Evolutionary conservation across 257 asterid genomes (phyloP).

Genomic region (Datura wrightii): DNA sequence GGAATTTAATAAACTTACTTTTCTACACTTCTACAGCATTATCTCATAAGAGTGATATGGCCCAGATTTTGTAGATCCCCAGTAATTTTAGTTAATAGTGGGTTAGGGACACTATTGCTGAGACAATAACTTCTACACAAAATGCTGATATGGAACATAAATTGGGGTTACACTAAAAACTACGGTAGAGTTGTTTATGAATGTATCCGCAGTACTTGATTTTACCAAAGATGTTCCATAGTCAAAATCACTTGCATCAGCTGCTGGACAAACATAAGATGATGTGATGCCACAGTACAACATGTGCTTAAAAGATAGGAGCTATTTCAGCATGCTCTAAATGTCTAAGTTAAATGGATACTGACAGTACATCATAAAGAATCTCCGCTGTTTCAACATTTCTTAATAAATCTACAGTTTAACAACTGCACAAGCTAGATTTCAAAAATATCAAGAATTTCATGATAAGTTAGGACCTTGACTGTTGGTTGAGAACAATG

Average conservation of each 20-base stretch:
- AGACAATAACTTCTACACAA: no score
- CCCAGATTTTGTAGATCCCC: no score
- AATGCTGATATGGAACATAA: no score
- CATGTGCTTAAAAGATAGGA: conserved; percentile 2
- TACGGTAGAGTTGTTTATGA: no score
- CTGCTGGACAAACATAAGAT: neutral
- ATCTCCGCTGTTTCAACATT: neutral
- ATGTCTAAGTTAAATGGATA: neutral
- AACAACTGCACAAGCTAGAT: neutral
- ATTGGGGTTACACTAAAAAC: no score
- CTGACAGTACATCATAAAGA: neutral
- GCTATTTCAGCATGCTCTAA: neutral
- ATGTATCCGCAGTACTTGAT: no score
- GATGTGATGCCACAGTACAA: neutral
- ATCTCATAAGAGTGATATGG: neutral
- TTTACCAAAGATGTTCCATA: neutral
- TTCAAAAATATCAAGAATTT: neutral
- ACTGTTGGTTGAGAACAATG: no score
- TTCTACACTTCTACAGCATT: neutral
- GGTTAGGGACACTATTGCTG: no score
- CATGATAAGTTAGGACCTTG: neutral
- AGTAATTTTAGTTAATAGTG: no score
- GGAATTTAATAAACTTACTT: neutral
- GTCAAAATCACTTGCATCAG: conserved; percentile 7
- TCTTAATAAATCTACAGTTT: neutral